Conservation (phyloP, 2,329 filamentous ascomycete genomes). For the Penicillium janthinellum region DNA sequence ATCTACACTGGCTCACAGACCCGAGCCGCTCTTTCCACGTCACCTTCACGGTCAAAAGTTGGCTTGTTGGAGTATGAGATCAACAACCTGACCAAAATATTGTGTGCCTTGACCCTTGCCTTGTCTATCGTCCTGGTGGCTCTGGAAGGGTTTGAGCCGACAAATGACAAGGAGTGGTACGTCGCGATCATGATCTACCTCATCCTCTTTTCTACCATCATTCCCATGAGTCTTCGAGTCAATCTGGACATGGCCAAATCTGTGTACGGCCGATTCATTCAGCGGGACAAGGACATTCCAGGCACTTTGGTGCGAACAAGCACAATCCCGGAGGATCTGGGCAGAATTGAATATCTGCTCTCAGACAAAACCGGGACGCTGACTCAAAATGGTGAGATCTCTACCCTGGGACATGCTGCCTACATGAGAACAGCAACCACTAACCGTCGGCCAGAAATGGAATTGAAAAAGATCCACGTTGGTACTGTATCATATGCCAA, state of each 20-base stretch:
- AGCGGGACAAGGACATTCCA: slow-evolving; percentile 84
- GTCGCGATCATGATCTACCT: slow-evolving; percentile 97
- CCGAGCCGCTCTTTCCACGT: slow-evolving; percentile 88
- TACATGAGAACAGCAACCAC: slow-evolving; percentile 13
- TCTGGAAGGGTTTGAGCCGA: slow-evolving; percentile 72
- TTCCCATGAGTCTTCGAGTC: slow-evolving; percentile 92
- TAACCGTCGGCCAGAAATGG: slow-evolving; percentile 69
- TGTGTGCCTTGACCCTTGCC: slow-evolving; percentile 83
- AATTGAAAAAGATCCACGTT: slow-evolving; percentile 97
- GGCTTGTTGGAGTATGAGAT: slow-evolving; percentile 94
- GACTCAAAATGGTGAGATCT: slow-evolving; percentile 73
- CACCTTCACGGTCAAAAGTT: slow-evolving; percentile 87
- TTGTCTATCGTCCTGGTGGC: slow-evolving; percentile 88
- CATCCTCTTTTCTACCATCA: slow-evolving; percentile 98
- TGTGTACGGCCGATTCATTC: slow-evolving; percentile 93
- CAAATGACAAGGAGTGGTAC: slow-evolving; percentile 70
- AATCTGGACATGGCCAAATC: slow-evolving; percentile 98
- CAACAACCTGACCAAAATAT: slow-evolving; percentile 93
- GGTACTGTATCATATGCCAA: slow-evolving; percentile 98
- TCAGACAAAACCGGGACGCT: slow-evolving; percentile 98
- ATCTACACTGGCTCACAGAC: slow-evolving; percentile 95
- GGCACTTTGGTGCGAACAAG: slow-evolving; percentile 93
- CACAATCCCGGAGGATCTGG: slow-evolving; percentile 95
- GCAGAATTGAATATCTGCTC: slow-evolving; percentile 91
- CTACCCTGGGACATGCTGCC: background rate